Evolutionary conservation across 2,329 filamentous ascomycete genomes (phyloP), one percentile per base, ranked within the genome.

Genomic region (Cytospora schulzeri): DNA sequence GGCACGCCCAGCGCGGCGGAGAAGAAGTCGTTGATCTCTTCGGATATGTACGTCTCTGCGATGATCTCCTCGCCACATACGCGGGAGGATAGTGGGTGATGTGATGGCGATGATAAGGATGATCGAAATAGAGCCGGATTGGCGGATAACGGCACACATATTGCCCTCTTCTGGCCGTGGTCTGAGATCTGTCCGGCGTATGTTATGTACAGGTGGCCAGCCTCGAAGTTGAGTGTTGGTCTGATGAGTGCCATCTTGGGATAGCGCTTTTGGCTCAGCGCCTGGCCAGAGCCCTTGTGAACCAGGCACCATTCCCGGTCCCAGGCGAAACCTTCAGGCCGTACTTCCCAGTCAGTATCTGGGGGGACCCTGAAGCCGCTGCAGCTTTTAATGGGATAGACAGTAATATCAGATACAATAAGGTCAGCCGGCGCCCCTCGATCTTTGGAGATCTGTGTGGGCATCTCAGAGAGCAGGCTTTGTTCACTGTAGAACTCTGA

Each of bases 291-390:
- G 52, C 92, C 93, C 72, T 88, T 85, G 73, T 97, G 93, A 17
- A 99, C 83, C 24, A 99, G 80, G 76, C 94, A 98, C 94, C 95
- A 99, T 79, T 98, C 94, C 67, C 95, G 85, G 75, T 99, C 95
- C 93, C 94, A 98, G 11, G 88, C 90, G 2, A 99, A 81, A 0
- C 95, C 95, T 77, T 97, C 93, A 9, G 85, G 81, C 62, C 85
- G 86, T 24, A 98, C 83, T 70, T 91, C 87, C 95, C 95, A 99
- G 17, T 81, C 73, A 9, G 78, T 79, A 2, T 80, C 83, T 0
- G 77, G 67, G 1, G 92, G 89, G 33, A 98, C 81, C 41, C 80
- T 80, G 74, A 90, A 96, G 0, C 91, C 91, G 19, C 88, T 91
- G 71, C 95, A 98, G 73, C 93, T 97, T 76, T 99, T 99, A 73